phyloP scores from a whole-genome alignment of 1,284 basidiomycete genomes.

The Fomes fomentarius region DNA sequence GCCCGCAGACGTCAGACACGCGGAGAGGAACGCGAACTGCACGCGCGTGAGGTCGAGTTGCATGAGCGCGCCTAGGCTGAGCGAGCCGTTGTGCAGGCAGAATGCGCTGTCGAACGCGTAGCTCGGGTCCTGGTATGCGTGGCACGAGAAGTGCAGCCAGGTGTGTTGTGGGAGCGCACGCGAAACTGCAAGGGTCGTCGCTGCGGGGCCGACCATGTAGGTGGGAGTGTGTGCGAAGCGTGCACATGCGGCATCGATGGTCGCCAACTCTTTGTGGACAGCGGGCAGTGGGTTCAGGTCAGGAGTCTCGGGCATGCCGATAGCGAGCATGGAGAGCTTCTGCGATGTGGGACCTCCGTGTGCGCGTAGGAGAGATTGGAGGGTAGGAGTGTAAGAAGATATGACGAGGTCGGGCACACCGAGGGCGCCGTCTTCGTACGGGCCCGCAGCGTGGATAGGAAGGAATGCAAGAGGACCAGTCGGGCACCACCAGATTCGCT shows the following conservation, averaged over 20 bases:
- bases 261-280: slow-evolving; percentile 3
- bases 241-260: slow-evolving; percentile 1
- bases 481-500: slow-evolving; percentile 28
- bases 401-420: slow-evolving; percentile 22
- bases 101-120: slow-evolving; percentile 19
- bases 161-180: slow-evolving; percentile 8
- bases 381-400: slow-evolving; percentile 30
- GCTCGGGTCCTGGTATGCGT: slow-evolving; percentile 17
- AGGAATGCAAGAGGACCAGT: slow-evolving; percentile 28
- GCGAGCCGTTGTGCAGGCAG: slow-evolving; percentile 14
- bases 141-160: slow-evolving; percentile 27
- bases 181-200: slow-evolving; percentile 4
- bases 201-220: slow-evolving; percentile 1
- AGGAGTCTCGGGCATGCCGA: slow-evolving; percentile 5
- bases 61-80: slow-evolving; percentile 18
- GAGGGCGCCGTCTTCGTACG: slow-evolving; percentile 8
- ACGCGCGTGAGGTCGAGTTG: slow-evolving; percentile 15
- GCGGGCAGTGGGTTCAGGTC: slow-evolving; percentile 3
- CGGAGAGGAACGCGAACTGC: slow-evolving; percentile 29
- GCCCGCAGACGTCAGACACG: slow-evolving; percentile 31
- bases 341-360: not conserved
- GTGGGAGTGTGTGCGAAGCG: not conserved
- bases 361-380: slow-evolving; percentile 14
- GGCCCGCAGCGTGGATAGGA: slow-evolving; percentile 30
- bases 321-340: not conserved